phyloP scores from a whole-genome alignment of 208 protist genomes.

The Wallacemonas sp. region DNA sequence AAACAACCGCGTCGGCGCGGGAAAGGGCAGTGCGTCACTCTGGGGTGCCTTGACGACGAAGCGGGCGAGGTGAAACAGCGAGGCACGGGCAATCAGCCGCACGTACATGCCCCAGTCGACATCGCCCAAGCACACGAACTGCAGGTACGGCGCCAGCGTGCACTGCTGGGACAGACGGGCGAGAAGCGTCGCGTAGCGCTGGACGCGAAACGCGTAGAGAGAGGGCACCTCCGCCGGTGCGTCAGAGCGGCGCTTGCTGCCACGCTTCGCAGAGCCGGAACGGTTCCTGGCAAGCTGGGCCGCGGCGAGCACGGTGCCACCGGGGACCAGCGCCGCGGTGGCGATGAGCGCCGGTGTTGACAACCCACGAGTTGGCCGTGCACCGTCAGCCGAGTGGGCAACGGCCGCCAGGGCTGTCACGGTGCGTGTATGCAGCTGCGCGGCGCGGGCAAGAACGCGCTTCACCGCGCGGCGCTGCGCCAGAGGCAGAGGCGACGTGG shows the following conservation, averaged over 20 bases:
- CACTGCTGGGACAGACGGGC: conserved; percentile 21
- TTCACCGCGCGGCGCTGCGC: background rate
- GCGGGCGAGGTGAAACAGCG: conserved; percentile 36
- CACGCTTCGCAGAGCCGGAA: background rate
- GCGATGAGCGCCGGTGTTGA: conserved; percentile 8
- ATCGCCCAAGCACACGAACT: conserved; percentile 37
- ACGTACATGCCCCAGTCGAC: conserved; percentile 80
- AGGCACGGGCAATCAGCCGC: conserved; percentile 36
- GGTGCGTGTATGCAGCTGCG: background rate
- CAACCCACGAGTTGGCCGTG: background rate
- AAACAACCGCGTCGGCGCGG: conserved; percentile 40
- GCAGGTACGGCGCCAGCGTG: conserved; percentile 29
- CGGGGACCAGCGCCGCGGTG: conserved; percentile 2
- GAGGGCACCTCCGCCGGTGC: background rate
- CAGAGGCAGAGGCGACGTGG: conserved; percentile 1
- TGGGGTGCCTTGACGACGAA: conserved; percentile 5
- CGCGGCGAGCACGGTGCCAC: background rate
- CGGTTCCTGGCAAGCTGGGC: conserved; percentile 6
- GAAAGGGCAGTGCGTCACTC: conserved; percentile 22
- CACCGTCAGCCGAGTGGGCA: background rate
- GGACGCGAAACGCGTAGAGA: conserved; percentile 17
- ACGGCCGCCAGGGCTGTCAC: background rate
- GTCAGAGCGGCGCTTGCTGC: background rate
- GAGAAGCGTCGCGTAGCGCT: conserved; percentile 25
- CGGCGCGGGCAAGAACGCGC: background rate